A percentile compares a stretch with the other conserved stretches of the same genome.
Conservation (phyloP, 257 asterid genomes). For the Solanum megistacrolobum region DNA sequence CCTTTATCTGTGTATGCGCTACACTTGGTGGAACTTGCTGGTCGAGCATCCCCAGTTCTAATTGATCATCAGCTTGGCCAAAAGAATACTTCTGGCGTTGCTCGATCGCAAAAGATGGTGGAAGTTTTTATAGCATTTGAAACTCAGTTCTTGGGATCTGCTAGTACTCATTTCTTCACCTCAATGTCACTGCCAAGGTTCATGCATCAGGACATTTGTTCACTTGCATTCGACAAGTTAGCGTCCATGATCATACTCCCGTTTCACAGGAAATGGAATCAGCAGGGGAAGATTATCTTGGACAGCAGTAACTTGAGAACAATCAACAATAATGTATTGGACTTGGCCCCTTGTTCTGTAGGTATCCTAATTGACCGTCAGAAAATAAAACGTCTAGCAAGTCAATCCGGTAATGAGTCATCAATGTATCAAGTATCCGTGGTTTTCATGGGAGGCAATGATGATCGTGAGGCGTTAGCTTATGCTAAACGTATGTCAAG, state of each 20-base stretch:
- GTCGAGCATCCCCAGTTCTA: constrained; percentile 28
- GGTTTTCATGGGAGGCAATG: constrained; percentile 74
- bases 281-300: constrained; percentile 16
- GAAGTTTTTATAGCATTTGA: constrained; percentile 12
- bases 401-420: constrained; percentile 1
- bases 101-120: constrained; percentile 14
- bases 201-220: constrained; percentile 35
- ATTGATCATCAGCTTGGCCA: constrained; percentile 29
- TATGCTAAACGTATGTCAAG: constrained; percentile 58
- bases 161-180: constrained; percentile 18
- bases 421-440: constrained; percentile 35
- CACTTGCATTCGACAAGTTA: constrained; percentile 29
- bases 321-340: constrained; percentile 50
- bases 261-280: constrained; percentile 32
- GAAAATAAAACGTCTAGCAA: constrained; percentile 23
- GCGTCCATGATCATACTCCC: constrained; percentile 32
- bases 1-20: constrained; percentile 22
- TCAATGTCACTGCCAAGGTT: constrained; percentile 24
- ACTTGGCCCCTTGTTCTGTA: constrained; percentile 79
- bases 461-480: constrained; percentile 75
- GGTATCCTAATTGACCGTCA: constrained; percentile 74
- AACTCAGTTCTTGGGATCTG: constrained; percentile 12
- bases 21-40: constrained; percentile 27
- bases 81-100: constrained; percentile 7
- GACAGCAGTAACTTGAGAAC: constrained; percentile 39